Percentiles rank a stretch among this genome's conserved stretches.
Evolutionary conservation across 2,329 filamentous ascomycete species (phyloP).

Genomic region (Alternaria gaisen): DNA sequence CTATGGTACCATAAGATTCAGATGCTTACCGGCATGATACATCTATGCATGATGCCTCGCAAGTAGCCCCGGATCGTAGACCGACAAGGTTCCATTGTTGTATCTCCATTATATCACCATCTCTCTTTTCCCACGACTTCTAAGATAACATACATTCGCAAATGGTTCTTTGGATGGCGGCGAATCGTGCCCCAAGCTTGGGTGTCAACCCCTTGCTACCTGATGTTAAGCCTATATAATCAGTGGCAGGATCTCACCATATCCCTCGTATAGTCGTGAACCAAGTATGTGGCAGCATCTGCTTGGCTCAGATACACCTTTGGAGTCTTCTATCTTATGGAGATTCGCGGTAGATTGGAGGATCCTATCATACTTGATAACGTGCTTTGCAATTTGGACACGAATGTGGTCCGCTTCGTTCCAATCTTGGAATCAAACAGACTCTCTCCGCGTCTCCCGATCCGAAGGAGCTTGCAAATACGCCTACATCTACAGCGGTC

Average conservation of each 20-base stretch:
- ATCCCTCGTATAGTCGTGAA: background rate
- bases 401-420: background rate
- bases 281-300: background rate
- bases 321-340: background rate
- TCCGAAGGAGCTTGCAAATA: background rate
- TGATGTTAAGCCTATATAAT: background rate
- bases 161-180: too few relatives aligned
- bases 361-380: background rate
- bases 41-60: background rate
- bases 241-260: background rate
- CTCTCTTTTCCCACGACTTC: background rate
- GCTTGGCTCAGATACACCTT: background rate
- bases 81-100: background rate
- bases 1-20: background rate
- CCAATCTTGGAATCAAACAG: background rate
- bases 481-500: background rate
- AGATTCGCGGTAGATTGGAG: background rate
- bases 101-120: background rate
- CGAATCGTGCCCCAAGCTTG: too few relatives aligned
- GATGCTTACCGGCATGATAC: background rate
- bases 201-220: background rate
- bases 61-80: background rate
- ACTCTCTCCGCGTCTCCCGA: background rate
- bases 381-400: background rate
- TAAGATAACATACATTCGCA: too few relatives aligned